phyloP scores from a whole-genome alignment of 2,329 filamentous ascomycete genomes.

The Fonsecaea multimorphosa region DNA sequence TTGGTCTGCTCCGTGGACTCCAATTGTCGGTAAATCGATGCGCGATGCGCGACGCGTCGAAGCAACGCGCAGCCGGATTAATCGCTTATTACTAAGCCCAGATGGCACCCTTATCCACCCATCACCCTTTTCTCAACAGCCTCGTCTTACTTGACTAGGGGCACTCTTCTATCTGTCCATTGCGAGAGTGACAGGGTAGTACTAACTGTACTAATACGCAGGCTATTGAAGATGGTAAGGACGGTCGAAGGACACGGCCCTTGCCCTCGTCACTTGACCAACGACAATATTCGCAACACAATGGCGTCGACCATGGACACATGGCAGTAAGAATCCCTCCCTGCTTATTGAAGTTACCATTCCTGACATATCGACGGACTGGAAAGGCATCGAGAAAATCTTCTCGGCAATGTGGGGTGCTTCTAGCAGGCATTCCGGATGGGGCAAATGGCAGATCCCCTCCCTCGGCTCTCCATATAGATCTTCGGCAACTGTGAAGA shows the following conservation, averaged over 20 bases:
- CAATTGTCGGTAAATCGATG: background rate
- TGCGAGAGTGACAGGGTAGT: background rate
- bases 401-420: conserved; percentile 13
- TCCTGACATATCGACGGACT: background rate
- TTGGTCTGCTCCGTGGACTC: background rate
- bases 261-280: background rate
- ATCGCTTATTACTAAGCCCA: background rate
- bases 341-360: background rate
- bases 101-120: too few relatives aligned
- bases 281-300: background rate
- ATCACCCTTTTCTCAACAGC: background rate
- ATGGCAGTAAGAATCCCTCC: background rate
- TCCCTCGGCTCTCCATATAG: background rate
- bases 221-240: background rate
- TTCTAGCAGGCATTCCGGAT: background rate
- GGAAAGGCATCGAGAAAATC: background rate
- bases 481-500: background rate
- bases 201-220: background rate
- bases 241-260: background rate
- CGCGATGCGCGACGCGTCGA: conserved; percentile 11
- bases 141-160: background rate
- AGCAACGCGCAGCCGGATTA: conserved; percentile 1
- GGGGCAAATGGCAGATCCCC: conserved; percentile 5
- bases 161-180: background rate
- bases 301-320: background rate